Percentiles rank a stretch among this genome's conserved stretches.
phyloP scores from a whole-genome alignment of 208 protist species.

The Crithidia thermophila region DNA sequence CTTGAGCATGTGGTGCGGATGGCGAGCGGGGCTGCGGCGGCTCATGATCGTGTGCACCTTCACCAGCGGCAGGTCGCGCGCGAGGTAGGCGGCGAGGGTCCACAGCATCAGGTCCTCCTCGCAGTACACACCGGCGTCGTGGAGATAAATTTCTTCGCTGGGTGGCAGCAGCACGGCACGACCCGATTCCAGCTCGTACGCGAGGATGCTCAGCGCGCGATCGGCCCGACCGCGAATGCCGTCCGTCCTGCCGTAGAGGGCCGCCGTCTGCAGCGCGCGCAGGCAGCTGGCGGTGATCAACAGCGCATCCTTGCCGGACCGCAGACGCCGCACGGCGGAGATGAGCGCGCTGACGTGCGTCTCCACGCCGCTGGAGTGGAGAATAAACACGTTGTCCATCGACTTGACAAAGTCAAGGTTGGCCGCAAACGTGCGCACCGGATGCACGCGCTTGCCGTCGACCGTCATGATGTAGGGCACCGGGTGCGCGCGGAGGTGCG shows the following conservation, averaged over 20 bases:
- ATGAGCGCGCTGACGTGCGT: conserved; percentile 53
- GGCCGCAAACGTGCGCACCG: conserved; percentile 67
- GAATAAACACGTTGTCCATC: conserved; percentile 76
- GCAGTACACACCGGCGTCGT: conserved; percentile 84
- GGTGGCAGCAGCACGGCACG: conserved; percentile 62
- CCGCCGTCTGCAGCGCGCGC: conserved; percentile 41
- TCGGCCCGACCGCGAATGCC: conserved; percentile 33
- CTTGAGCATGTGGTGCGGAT: conserved; percentile 73
- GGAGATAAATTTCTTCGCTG: conserved; percentile 77
- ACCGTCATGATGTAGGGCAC: conserved; percentile 28
- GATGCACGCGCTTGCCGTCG: conserved; percentile 44
- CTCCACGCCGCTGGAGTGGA: conserved; percentile 72
- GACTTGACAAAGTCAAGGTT: conserved; percentile 49
- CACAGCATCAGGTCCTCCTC: conserved; percentile 91
- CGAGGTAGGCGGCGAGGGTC: conserved; percentile 80
- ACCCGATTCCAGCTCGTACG: conserved; percentile 73
- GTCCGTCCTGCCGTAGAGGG: conserved; percentile 32
- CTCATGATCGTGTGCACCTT: conserved; percentile 81
- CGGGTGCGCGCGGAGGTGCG: conserved; percentile 13
- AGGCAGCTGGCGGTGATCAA: conserved; percentile 71
- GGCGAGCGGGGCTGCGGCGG: conserved; percentile 39
- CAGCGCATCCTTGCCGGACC: conserved; percentile 78
- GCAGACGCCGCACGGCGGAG: conserved; percentile 55
- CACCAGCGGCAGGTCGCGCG: conserved; percentile 77
- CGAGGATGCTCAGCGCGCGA: conserved; percentile 69